Conservation (phyloP, 305 asterid species). For the Striga hermonthica region DNA sequence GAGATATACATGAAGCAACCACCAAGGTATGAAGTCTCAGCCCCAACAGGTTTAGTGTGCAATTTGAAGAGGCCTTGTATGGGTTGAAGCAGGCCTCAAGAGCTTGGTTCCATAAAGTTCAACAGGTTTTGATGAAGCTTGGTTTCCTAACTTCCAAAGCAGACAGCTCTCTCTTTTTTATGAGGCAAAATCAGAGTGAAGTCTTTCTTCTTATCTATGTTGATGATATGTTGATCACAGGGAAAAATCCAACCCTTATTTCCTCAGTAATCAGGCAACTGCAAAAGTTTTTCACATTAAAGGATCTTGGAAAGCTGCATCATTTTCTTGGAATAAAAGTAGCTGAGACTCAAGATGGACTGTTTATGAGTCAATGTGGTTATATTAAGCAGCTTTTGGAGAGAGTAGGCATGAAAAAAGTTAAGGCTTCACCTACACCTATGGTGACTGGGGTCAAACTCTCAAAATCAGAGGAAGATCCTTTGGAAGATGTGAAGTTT, state of each 20-base stretch:
- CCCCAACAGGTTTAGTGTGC: background rate
- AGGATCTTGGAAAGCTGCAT: background rate
- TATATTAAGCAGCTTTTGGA: background rate
- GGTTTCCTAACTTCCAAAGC: background rate
- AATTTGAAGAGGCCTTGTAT: background rate
- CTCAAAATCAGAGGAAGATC: background rate
- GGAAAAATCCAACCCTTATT: background rate
- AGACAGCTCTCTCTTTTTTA: background rate
- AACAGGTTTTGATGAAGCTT: background rate
- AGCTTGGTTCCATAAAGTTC: background rate
- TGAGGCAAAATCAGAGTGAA: background rate
- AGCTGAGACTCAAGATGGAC: background rate
- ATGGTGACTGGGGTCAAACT: background rate
- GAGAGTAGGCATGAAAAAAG: background rate
- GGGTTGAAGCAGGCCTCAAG: background rate
- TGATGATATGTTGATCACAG: background rate
- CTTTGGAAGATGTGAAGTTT: background rate
- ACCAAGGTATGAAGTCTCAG: background rate
- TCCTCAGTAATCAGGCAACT: too few species aligned
- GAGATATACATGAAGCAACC: background rate
- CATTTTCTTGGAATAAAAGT: background rate
- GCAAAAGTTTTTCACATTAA: background rate
- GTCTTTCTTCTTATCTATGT: background rate
- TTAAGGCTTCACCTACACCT: background rate
- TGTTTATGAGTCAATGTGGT: background rate